A percentile compares a stretch with the other conserved stretches of the same genome.
These are phyloP conservation scores for Oryza brachyantha DNA, from an alignment of 176 grass and related monocot genomes.

Conservation along the genomic window DNA sequence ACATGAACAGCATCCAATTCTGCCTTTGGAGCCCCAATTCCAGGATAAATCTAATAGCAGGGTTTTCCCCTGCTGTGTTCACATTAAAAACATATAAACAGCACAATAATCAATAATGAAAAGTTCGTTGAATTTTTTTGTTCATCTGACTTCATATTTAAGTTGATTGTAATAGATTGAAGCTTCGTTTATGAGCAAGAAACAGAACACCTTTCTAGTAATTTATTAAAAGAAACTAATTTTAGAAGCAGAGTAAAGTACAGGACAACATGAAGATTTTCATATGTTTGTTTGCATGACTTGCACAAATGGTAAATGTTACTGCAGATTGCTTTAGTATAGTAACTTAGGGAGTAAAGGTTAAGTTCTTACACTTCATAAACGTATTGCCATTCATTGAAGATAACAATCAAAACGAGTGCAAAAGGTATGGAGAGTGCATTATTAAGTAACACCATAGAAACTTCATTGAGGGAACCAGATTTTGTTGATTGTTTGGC, in stretches of 20 bases:
- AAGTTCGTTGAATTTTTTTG: not conserved
- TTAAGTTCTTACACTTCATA: conserved; percentile 61
- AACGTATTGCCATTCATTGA: conserved; percentile 80
- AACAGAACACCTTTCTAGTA: not conserved
- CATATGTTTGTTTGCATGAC: not conserved
- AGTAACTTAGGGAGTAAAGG: not conserved
- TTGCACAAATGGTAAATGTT: conserved; percentile 12
- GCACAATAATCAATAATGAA: not conserved
- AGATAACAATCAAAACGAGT: conserved; percentile 64
- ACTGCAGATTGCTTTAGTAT: not conserved
- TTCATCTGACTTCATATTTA: conserved; percentile 10
- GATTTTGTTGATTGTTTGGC: conserved; percentile 78
- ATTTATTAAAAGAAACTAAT: not conserved
- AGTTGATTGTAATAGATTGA: not conserved
- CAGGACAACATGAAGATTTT: not conserved
- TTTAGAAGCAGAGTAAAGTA: not conserved
- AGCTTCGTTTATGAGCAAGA: not conserved
- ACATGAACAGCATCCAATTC: not conserved
- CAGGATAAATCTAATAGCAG: not conserved
- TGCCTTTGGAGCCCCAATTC: not conserved
- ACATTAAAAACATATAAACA: not conserved
- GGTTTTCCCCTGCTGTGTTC: not conserved
- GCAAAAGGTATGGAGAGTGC: conserved; percentile 75
- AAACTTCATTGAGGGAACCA: conserved; percentile 86
- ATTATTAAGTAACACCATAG: conserved; percentile 94